Evolutionary conservation across 1,139 yeast species (phyloP).

Genomic region (Taphrina wiesneri): DNA sequence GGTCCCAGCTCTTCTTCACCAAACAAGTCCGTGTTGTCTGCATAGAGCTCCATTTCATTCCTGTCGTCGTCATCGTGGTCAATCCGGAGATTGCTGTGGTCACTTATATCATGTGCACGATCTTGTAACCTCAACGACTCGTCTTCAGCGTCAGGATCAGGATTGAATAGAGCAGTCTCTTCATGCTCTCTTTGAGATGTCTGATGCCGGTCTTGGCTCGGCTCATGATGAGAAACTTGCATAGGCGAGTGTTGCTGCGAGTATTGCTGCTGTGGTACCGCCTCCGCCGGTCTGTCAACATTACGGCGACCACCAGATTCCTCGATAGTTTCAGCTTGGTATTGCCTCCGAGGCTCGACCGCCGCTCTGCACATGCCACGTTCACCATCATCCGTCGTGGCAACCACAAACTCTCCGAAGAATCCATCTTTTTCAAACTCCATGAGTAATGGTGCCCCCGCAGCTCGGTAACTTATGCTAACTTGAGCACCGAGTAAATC

Average conservation of each 20-base stretch:
- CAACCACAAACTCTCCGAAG: slow-evolving; percentile 20
- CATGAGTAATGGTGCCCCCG: slow-evolving; percentile 23
- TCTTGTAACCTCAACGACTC: neutral
- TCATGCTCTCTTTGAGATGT: neutral
- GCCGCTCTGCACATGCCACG: neutral
- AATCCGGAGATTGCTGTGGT: neutral
- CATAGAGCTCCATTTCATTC: slow-evolving; percentile 21
- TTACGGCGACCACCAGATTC: neutral
- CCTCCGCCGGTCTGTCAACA: neutral
- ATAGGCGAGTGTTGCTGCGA: neutral
- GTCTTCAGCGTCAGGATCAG: slow-evolving; percentile 19
- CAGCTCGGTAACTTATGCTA: neutral
- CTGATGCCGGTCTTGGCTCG: neutral
- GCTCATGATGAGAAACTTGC: neutral
- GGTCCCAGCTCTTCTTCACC: slow-evolving; percentile 33
- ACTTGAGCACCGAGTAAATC: slow-evolving; percentile 9
- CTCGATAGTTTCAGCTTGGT: neutral
- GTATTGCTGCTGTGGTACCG: neutral
- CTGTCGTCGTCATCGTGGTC: neutral
- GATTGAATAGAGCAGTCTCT: slow-evolving; percentile 7
- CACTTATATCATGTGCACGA: neutral
- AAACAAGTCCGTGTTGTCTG: slow-evolving; percentile 6
- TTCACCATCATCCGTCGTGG: slow-evolving; percentile 26
- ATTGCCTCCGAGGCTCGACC: neutral
- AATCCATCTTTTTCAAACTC: slow-evolving; percentile 23